Base-by-base conservation (phyloP, 106 monocot genomes). In the Xerophyta viscosa region DNA sequence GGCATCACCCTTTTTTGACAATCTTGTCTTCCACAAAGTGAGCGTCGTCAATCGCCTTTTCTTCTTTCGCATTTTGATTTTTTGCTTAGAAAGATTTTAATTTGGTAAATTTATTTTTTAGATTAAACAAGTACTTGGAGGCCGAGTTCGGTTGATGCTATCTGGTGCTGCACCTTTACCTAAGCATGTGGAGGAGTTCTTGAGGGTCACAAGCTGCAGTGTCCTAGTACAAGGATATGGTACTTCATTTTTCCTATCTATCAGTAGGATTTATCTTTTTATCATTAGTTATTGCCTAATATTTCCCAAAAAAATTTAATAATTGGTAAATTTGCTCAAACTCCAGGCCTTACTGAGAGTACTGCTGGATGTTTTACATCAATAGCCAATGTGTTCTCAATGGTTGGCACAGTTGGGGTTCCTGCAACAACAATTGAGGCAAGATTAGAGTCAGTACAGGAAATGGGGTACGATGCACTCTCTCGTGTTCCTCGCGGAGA, bases 131-230 rank as follows among this genome's bases (percentile, higher is more conserved):
- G 76, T 66, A 54, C 73, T 79, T 45, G 94, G 94, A 6, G 94
- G 94, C n/a, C 63, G 81, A 27, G 63, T 75, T 33, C 84, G 94
- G 25, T 51, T 96, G n/a, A 75, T 96, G 63, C 37, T 96, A 52
- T 88, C 94, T 25, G 94, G 94, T 48, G 88, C 94, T 41, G 94
- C 94, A 37, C 94, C 94, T 27, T 31, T 96, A 15, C 78, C 88
- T 10, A 72, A 28, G 33, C 88, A 96, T 41, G 50, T 96, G 15
- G 94, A 96, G 57, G 94, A 88, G 69, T 96, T 96, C 56, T 52
- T 96, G 52, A 71, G 94, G 43, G 94, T 96, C 46, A 71, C 73
- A 27, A 76, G 73, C 53, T 75, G 94, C 68, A 78, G 94, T 45
- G 44, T 76, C 20, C 52, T 96, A 15, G 27, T 85, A 61, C 94